Percentiles rank a stretch among this genome's conserved stretches.
These are phyloP conservation scores for Wallacemonas sp. DNA, from an alignment of 208 protist genomes.

Conservation along the genomic window DNA sequence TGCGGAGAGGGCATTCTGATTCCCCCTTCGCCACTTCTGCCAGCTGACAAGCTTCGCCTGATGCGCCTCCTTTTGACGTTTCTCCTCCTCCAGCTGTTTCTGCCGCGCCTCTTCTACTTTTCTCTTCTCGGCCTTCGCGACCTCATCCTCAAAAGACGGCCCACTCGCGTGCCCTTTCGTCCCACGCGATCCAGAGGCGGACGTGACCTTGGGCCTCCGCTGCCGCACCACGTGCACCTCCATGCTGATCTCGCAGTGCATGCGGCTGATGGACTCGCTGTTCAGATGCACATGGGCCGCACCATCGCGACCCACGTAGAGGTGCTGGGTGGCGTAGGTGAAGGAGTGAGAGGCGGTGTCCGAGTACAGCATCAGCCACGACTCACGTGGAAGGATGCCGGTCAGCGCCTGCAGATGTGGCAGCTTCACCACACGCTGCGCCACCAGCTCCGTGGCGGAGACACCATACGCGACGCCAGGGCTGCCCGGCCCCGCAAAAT, in stretches of 20 bases:
- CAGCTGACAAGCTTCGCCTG: neutral
- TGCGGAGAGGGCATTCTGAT: neutral
- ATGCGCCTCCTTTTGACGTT: neutral
- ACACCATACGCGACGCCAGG: constrained; percentile 12
- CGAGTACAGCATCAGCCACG: constrained; percentile 14
- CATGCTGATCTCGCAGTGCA: constrained; percentile 61
- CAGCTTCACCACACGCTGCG: neutral
- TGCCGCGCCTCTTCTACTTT: too few relatives aligned
- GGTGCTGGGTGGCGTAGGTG: constrained; percentile 29
- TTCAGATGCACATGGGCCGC: constrained; percentile 43
- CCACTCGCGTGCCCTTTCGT: too few relatives aligned
- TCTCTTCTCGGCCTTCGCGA: too few relatives aligned
- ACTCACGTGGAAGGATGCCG: neutral
- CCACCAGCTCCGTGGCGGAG: neutral
- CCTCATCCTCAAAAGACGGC: too few relatives aligned
- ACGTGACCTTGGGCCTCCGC: neutral
- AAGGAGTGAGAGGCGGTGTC: constrained; percentile 26
- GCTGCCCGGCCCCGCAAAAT: neutral
- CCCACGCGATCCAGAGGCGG: neutral
- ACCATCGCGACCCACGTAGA: constrained; percentile 50
- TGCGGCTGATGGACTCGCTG: constrained; percentile 43
- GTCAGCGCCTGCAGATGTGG: constrained; percentile 6
- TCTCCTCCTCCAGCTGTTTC: too few relatives aligned
- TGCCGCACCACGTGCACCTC: constrained; percentile 34
- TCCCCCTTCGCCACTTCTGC: neutral